Percentiles rank a stretch among this genome's conserved stretches.
These are phyloP conservation scores for Adansonia gregorii DNA, from an alignment of 441 rosid species.

Conservation along the genomic window DNA sequence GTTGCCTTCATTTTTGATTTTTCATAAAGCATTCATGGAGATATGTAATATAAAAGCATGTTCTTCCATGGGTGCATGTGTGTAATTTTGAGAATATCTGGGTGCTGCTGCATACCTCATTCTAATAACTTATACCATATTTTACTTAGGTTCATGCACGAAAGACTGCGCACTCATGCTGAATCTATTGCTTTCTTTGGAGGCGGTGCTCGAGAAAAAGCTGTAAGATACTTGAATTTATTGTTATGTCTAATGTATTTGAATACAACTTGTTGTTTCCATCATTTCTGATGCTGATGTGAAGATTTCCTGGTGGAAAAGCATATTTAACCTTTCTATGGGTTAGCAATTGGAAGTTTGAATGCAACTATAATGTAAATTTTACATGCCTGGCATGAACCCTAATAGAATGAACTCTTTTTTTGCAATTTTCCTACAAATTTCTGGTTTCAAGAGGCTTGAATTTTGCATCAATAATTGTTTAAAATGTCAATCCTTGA, in stretches of 20 bases:
- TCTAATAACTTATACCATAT: slow-evolving; percentile 29
- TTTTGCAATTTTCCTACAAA: not conserved
- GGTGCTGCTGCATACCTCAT: slow-evolving; percentile 23
- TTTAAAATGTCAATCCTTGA: not conserved
- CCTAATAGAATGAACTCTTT: not conserved
- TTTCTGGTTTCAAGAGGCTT: not conserved
- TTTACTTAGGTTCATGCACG: slow-evolving; percentile 92
- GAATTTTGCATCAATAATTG: not conserved
- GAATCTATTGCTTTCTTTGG: slow-evolving; percentile 99
- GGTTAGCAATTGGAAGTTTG: slow-evolving; percentile 13
- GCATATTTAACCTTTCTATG: not conserved
- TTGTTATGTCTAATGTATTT: slow-evolving; percentile 11
- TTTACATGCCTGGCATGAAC: not conserved
- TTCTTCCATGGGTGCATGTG: not conserved
- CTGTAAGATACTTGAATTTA: slow-evolving; percentile 60
- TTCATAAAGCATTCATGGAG: not conserved
- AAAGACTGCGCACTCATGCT: slow-evolving; percentile 94
- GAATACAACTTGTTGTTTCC: slow-evolving; percentile 19
- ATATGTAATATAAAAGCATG: not conserved
- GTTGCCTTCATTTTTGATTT: slow-evolving; percentile 2
- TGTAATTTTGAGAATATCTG: slow-evolving; percentile 15
- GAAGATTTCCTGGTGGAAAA: not conserved
- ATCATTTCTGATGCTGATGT: not conserved
- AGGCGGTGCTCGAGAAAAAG: slow-evolving; percentile 97
- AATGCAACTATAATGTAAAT: not conserved